Evolutionary conservation across 331 rosid genomes (phyloP).

Genomic region (Quercus phellos): DNA sequence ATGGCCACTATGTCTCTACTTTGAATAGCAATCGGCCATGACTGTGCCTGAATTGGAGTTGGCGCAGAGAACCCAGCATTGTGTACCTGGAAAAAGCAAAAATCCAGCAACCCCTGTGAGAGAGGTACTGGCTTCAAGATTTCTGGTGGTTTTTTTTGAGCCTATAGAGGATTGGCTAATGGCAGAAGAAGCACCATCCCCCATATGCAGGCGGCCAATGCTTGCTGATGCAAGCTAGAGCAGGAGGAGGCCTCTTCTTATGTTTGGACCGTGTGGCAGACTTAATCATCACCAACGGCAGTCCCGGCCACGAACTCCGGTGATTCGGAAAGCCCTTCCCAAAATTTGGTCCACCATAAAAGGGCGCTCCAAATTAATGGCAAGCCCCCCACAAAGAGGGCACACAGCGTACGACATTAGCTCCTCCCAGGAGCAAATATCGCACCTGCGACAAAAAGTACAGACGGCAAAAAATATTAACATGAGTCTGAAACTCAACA

Average conservation of each 20-base stretch:
- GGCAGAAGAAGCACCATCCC: slow-evolving; percentile 96
- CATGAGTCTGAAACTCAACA: slow-evolving; percentile 69
- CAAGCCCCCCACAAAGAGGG: slow-evolving; percentile 91
- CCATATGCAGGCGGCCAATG: slow-evolving; percentile 78
- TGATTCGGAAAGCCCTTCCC: slow-evolving; percentile 96
- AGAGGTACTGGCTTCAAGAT: slow-evolving; percentile 21
- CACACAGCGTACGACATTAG: slow-evolving; percentile 99
- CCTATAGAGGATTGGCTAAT: slow-evolving; percentile 50
- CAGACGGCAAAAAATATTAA: slow-evolving; percentile 67
- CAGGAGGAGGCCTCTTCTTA: slow-evolving; percentile 99
- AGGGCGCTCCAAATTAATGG: slow-evolving; percentile 96
- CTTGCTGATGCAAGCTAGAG: slow-evolving; percentile 95
- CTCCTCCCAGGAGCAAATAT: slow-evolving; percentile 99
- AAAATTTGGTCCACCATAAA: slow-evolving; percentile 80
- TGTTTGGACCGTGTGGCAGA: slow-evolving; percentile 87
- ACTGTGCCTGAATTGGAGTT: slow-evolving; percentile 98
- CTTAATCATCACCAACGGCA: slow-evolving; percentile 96
- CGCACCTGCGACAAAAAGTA: slow-evolving; percentile 99
- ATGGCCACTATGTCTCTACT: slow-evolving; percentile 93
- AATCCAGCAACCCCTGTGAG: slow-evolving; percentile 59
- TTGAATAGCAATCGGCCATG: slow-evolving; percentile 98
- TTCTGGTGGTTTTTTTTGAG: slow-evolving; percentile 41
- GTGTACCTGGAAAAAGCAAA: slow-evolving; percentile 87
- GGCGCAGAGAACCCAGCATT: slow-evolving; percentile 97
- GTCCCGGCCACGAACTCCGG: slow-evolving; percentile 90